Evolutionary conservation across 108 stramenopile species (phyloP), one percentile per base, ranked within the genome.

Genomic region (Cyclotella choctawhatcheeana): DNA sequence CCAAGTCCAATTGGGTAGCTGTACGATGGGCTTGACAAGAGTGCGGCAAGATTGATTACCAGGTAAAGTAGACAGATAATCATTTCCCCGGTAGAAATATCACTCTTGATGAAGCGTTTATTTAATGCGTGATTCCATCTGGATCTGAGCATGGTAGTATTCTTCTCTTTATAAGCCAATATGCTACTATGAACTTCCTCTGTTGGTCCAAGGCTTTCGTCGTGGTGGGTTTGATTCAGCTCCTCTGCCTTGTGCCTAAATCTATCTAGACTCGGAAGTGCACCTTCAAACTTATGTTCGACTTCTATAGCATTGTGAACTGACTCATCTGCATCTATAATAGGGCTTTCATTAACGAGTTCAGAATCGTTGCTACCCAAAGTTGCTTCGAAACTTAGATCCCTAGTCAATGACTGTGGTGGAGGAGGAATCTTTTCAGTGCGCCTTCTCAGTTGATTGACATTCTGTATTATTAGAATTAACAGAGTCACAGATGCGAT

Each of bases 1-100:
- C 74, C 74, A n/a, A 75, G 59, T 18, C 74, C 74, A 22, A 75
- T 65, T 21, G 35, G 43, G 27, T 55, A 67, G 7, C 40, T 63
- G 27, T 67, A 75, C 30, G 55, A 20, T 13, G 65, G 65, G 45
- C 65, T 75, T 8, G 32, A 40, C 66, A 75, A 67, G n/a, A n/a
- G n/a, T 5, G 66, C 65, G 7, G 37, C 32, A 35, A 67, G 17
- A 40, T 75, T 75, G 13, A 67, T 37, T 0, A 43, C 10, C 34
- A 66, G 2, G 30, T 75, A 75, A 37, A 50, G 20, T 26, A 67
- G 34, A 25, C 64, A 75, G 12, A 26, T 56, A 31, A 67, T 59
- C n/a, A 40, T 47, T 20, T 67, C 74, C 2, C 65, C 56, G 7
- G 33, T 61, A 7, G 74, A 67, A 7, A 37, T 17, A 33, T 67